Evolutionary conservation across 306 rosid species (phyloP), one percentile per base, ranked within the genome.

Genomic region (Canavalia ensiformis): DNA sequence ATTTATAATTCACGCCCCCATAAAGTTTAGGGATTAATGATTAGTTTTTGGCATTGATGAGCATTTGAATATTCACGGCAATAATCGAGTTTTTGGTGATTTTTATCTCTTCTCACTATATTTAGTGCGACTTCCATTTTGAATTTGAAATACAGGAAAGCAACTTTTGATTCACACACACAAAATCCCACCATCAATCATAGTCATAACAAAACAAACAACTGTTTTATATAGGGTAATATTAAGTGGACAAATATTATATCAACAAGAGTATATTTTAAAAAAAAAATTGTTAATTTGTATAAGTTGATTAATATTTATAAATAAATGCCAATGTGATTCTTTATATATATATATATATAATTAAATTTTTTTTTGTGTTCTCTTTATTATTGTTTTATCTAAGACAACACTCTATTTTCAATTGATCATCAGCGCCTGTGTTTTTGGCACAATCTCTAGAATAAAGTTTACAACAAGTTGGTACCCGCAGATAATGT

Each of bases 401-500:
- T 54, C 25, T n/a, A 55, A 34, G 13, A 56, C 49, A 25, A 51
- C 63, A 11, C 57, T 28, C 79, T 30, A 9, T 60, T 71, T 78
- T 81, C 67, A 57, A 84, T 34, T 37, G 25, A 18, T 49, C 12
- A 55, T 6, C 2, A 66, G 46, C 47, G 31, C 54, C 37, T 35
- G 6, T 57, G 67, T 33, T 28, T 49, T 52, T 76, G 25, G 74
- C 81, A 85, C 73, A 85, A 47, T 72, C 31, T 77, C 57, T 47
- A 45, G 68, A 68, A 65, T 51, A 62, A 81, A 81, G 55, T 41
- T 64, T 66, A 33, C 46, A 34, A 72, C 87, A 87, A 81, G 90
- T 87, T 87, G 90, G 84, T 77, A 60, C 86, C 76, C 44, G 56
- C 18, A 77, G 87, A 87, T 87, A 84, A 87, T 81, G 82, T 87